These are phyloP conservation scores for Chrysochromulina tobinii DNA, from an alignment of 78 protist species.

Conservation along the genomic window DNA sequence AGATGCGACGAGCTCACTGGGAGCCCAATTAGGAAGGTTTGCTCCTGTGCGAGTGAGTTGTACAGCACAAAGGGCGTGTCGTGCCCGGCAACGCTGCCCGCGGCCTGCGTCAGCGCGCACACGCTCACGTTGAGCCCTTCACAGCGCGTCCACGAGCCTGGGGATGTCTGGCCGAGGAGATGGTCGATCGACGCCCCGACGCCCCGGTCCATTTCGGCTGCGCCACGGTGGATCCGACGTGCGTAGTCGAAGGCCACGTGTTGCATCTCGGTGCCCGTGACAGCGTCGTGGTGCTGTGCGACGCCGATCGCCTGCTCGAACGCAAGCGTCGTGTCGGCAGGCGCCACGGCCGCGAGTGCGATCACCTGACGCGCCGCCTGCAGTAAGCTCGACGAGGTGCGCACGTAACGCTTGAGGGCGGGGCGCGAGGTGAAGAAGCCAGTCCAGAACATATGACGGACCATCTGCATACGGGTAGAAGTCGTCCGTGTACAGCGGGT, in stretches of 20 bases:
- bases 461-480: conserved; percentile 19
- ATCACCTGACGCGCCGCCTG: conserved; percentile 58
- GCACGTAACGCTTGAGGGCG: conserved; percentile 74
- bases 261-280: conserved; percentile 82
- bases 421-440: conserved; percentile 80
- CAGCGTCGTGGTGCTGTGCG: conserved; percentile 87
- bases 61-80: too few species aligned
- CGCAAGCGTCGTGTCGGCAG: conserved; percentile 4
- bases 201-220: too few species aligned
- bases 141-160: too few species aligned
- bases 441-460: conserved; percentile 82
- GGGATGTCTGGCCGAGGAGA: too few species aligned
- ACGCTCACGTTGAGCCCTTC: too few species aligned
- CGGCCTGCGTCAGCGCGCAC: too few species aligned
- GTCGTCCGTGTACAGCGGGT: not conserved
- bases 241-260: conserved; percentile 84
- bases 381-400: conserved; percentile 38
- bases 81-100: too few species aligned
- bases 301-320: conserved; percentile 54
- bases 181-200: too few species aligned
- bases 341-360: not conserved
- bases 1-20: too few species aligned
- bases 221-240: conserved; percentile 28
- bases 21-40: too few species aligned
- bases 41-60: too few species aligned